Base-by-base conservation (phyloP, 169 alveolate species). In the Haemoproteus tartakovskyi region DNA sequence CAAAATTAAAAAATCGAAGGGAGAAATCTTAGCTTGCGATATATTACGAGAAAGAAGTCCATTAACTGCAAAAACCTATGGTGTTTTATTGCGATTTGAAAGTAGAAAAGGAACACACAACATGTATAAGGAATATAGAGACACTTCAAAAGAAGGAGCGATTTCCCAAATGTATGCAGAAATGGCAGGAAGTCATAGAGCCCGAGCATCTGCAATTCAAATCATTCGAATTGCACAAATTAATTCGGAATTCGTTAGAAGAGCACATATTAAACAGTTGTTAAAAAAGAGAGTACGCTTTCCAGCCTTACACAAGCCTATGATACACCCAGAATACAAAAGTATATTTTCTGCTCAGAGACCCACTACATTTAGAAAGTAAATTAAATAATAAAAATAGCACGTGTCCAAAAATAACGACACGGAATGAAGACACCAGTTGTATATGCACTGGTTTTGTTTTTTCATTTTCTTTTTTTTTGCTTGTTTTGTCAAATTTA, bases 81-180 rank as follows among this genome's bases (percentile, higher is more conserved):
- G 99, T 46, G 93, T 97, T 56, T 95, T 96, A 92, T 90, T 97
- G 70, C 95, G 98, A 70, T 98, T 97, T 89, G 94, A 96, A 90
- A 94, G 99, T 83, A 96, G 99, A 85, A 96, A 99, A 45, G 98
- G 98, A 63, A 94, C 96, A 56, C 98, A 96, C 87, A 97, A 97
- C 95, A 97, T 98, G 99, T 98, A 98, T 95, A 98, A 96, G 92
- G 99, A 98, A 93, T 95, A 87, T 93, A 94, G 99, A 87, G 99
- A 95, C 84, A 67, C 94, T 63, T 86, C 98, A 60, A 90, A 93
- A 82, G 91, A 93, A 74, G 99, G 98, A 29, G 99, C 99, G 29
- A 95, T 97, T 51, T 89, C 98, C 22, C 98, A 97, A 91, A 85
- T 97, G 86, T 94, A 94, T 67, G 93, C 95, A 86, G 99, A 98